Evolutionary conservation across 305 asterid species (phyloP).

Genomic region (Rubia balearica): DNA sequence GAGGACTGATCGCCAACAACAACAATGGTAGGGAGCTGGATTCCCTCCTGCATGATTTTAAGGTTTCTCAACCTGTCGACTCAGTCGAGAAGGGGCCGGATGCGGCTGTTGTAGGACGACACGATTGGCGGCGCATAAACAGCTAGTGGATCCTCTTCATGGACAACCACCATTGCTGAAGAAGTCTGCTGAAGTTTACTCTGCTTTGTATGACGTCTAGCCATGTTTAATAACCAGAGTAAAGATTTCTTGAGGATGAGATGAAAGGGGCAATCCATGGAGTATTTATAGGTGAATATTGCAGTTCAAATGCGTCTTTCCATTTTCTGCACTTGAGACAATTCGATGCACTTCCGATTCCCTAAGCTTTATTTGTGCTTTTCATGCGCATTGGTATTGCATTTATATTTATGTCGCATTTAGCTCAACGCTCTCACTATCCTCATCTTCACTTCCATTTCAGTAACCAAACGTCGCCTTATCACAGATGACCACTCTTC

Average conservation of each 20-base stretch:
- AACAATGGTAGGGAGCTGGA: constrained; percentile 29
- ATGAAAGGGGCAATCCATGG: background rate
- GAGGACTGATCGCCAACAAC: constrained; percentile 32
- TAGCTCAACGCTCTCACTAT: too few relatives aligned
- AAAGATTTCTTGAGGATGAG: background rate
- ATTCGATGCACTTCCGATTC: background rate
- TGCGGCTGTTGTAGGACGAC: constrained; percentile 3
- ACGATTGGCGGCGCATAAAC: background rate
- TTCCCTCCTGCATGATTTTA: constrained; percentile 27
- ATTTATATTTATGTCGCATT: too few relatives aligned
- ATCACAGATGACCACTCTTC: too few relatives aligned
- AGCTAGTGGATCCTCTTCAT: background rate
- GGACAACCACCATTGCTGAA: background rate
- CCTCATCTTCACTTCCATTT: too few relatives aligned
- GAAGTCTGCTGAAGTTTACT: background rate
- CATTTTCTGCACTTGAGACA: background rate
- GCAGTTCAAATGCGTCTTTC: background rate
- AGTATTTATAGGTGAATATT: background rate
- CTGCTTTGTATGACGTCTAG: background rate
- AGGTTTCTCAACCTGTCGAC: constrained; percentile 16
- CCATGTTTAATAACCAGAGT: background rate
- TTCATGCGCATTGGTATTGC: too few relatives aligned
- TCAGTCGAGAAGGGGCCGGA: constrained; percentile 11
- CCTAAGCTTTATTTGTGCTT: too few relatives aligned
- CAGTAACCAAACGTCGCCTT: too few relatives aligned